These are phyloP conservation scores for Cladosporium sp. DNA, from an alignment of 2,329 filamentous ascomycete genomes.

Conservation along the genomic window DNA sequence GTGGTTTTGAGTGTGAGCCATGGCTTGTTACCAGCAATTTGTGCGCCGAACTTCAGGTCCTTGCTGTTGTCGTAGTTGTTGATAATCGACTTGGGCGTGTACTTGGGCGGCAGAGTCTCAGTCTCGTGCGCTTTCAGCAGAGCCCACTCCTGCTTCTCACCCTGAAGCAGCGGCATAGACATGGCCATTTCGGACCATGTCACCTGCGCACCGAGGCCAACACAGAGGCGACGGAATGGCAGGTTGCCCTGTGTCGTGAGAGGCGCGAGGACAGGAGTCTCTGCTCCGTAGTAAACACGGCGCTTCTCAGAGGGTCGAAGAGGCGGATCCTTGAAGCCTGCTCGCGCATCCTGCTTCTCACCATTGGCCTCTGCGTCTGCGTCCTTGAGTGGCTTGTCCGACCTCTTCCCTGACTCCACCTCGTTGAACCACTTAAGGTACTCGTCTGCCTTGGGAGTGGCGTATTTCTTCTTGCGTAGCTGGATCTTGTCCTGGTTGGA, in stretches of 20 bases:
- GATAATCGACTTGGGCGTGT: conserved; percentile 56
- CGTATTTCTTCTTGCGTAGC: conserved; percentile 64
- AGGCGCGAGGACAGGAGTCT: conserved; percentile 89
- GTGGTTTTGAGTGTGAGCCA: conserved; percentile 86
- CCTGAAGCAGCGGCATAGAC: conserved; percentile 81
- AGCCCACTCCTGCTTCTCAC: conserved; percentile 88
- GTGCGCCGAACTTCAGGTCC: conserved; percentile 83
- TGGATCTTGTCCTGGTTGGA: conserved; percentile 63
- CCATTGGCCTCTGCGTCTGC: conserved; percentile 16
- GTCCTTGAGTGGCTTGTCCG: conserved; percentile 16
- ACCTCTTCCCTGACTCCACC: conserved; percentile 38
- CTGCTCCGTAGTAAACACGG: conserved; percentile 83
- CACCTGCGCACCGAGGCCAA: conserved; percentile 80
- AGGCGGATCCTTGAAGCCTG: conserved; percentile 77
- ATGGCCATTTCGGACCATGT: conserved; percentile 99
- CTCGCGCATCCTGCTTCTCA: conserved; percentile 63
- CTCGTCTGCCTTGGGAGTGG: conserved; percentile 65
- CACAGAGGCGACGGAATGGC: conserved; percentile 85
- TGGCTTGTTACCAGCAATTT: conserved; percentile 87
- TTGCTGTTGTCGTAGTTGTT: conserved; percentile 73
- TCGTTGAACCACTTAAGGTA: conserved; percentile 74
- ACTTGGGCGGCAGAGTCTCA: conserved; percentile 66
- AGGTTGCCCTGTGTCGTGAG: conserved; percentile 95
- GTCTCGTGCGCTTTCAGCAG: conserved; percentile 86
- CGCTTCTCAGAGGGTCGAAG: conserved; percentile 90